Conservation (phyloP, 106 monocot species). For the Dendrobium catenatum region DNA sequence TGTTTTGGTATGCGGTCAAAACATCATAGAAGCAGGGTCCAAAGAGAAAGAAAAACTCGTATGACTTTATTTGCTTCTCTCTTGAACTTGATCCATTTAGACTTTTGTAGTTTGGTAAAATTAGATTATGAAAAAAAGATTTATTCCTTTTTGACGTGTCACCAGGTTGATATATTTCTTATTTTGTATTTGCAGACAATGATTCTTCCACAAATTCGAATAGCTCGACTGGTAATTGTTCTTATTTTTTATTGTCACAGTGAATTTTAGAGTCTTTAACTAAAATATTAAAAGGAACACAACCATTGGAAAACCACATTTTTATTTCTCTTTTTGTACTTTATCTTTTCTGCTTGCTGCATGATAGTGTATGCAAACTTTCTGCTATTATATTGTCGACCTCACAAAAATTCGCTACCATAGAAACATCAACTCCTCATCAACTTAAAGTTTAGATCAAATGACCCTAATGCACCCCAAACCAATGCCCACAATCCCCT, state of each 20-base stretch:
- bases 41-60: conserved; percentile 83
- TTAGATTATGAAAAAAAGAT: background rate
- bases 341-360: background rate
- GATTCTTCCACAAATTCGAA: conserved; percentile 70
- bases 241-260: background rate
- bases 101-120: background rate
- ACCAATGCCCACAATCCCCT: no score
- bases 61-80: conserved; percentile 14
- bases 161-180: conserved; percentile 2
- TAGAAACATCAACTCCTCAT: no score
- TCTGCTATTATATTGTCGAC: no score
- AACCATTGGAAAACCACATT: background rate
- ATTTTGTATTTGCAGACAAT: conserved; percentile 47
- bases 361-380: background rate
- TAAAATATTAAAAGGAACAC: background rate
- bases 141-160: background rate
- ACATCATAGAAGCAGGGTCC: conserved; percentile 44
- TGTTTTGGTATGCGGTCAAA: conserved; percentile 82
- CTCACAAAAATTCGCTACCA: no score
- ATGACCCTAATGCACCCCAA: no score
- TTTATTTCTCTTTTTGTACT: background rate
- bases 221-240: conserved; percentile 54
- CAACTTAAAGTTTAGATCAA: no score
- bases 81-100: background rate
- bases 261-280: background rate